A percentile compares a stretch with the other conserved stretches of the same genome.
phyloP scores from a whole-genome alignment of 2,329 filamentous ascomycete genomes.

The Phialocephala subalpina region DNA sequence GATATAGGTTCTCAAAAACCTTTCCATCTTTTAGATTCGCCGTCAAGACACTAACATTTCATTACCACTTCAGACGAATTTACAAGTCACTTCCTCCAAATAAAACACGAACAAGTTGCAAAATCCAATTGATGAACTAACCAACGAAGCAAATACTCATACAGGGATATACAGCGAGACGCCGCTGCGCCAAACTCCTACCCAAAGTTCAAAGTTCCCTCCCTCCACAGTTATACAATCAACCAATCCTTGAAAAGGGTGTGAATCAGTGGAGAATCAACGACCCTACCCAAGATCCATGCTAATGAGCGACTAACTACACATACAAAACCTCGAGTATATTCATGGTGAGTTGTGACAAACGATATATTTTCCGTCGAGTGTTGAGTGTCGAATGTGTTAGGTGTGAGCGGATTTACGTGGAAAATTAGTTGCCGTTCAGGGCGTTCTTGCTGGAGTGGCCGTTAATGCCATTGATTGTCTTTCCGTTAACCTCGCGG shows the following conservation, averaged over 20 bases:
- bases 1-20: too few species aligned
- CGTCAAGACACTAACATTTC: too few species aligned
- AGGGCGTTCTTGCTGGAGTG: neutral
- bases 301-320: neutral
- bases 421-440: neutral
- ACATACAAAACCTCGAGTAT: neutral
- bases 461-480: slow-evolving; percentile 18
- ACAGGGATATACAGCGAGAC: slow-evolving; percentile 3
- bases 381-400: neutral
- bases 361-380: neutral
- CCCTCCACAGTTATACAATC: neutral
- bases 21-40: too few species aligned
- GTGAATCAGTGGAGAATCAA: neutral
- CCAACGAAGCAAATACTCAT: neutral
- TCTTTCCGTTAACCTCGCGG: slow-evolving; percentile 34
- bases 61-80: too few species aligned
- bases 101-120: neutral
- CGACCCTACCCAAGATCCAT: neutral
- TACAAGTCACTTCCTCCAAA: too few species aligned
- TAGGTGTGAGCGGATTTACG: neutral
- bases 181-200: neutral
- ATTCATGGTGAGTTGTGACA: neutral
- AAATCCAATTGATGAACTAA: neutral
- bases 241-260: neutral
- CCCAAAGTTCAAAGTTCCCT: neutral